These are phyloP conservation scores for Pestalotiopsis sp. DNA, from an alignment of 2,329 filamentous ascomycete species.

Conservation along the genomic window DNA sequence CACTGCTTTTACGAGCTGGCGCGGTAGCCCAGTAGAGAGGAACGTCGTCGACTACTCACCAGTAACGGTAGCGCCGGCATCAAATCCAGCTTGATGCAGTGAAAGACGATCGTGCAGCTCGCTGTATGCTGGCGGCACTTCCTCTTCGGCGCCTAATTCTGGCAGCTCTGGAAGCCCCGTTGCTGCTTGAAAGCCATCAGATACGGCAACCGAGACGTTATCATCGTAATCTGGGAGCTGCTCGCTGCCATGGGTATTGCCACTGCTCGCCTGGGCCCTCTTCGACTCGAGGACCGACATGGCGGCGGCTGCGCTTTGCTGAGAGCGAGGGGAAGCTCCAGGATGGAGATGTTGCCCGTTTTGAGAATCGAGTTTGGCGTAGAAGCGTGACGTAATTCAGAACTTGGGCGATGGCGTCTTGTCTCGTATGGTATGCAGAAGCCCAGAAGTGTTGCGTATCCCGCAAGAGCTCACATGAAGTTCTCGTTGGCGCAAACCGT, in stretches of 20 bases:
- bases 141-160: slow-evolving; percentile 41
- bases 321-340: background rate
- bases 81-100: slow-evolving; percentile 64
- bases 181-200: slow-evolving; percentile 10
- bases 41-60: slow-evolving; percentile 36
- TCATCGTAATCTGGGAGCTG: background rate
- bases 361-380: background rate
- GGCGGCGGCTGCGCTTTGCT: background rate
- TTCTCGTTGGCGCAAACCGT: background rate
- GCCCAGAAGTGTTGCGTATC: background rate
- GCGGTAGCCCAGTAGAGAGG: background rate
- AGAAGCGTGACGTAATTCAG: background rate
- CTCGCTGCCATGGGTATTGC: background rate
- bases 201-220: background rate
- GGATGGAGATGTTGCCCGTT: background rate
- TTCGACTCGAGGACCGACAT: slow-evolving; percentile 14
- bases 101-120: slow-evolving; percentile 58
- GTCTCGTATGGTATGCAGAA: background rate
- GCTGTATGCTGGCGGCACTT: slow-evolving; percentile 61
- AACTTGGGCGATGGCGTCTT: background rate
- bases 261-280: slow-evolving; percentile 6
- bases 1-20: slow-evolving; percentile 8
- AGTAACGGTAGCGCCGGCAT: slow-evolving; percentile 62
- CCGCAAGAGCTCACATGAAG: background rate
- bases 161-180: slow-evolving; percentile 33